Conservation (phyloP, 2,329 filamentous ascomycete genomes). For the Penicillium nordicum region DNA sequence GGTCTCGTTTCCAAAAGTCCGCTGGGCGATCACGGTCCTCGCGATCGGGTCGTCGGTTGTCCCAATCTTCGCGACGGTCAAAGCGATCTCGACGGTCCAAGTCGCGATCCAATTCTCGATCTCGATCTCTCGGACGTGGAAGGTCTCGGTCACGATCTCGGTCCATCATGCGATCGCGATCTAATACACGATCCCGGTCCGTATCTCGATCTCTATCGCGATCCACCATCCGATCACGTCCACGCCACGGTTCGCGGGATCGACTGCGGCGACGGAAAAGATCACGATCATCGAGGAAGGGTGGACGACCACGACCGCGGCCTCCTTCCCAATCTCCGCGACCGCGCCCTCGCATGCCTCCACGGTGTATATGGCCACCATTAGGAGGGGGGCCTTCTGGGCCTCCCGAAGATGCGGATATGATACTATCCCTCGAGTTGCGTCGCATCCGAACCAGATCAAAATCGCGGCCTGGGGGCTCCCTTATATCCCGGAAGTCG, state of each 20-base stretch:
- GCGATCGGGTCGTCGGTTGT: constrained; percentile 25
- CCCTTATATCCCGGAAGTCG: constrained; percentile 41
- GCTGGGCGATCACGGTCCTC: constrained; percentile 30
- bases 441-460: constrained; percentile 42
- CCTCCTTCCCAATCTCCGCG: constrained; percentile 45
- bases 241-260: constrained; percentile 44
- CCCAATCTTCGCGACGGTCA: constrained; percentile 32
- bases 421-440: constrained; percentile 44
- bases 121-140: constrained; percentile 30
- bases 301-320: constrained; percentile 41
- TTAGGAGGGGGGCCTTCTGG: constrained; percentile 37
- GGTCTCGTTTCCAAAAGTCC: constrained; percentile 42
- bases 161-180: constrained; percentile 31
- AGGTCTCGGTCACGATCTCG: constrained; percentile 29
- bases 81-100: constrained; percentile 35
- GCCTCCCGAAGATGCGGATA: constrained; percentile 35
- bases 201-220: constrained; percentile 37
- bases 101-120: constrained; percentile 33
- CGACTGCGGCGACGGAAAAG: constrained; percentile 44
- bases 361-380: constrained; percentile 35
- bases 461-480: constrained; percentile 35
- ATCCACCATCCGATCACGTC: constrained; percentile 36
- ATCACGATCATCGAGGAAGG: constrained; percentile 43
- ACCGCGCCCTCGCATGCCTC: constrained; percentile 41
- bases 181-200: constrained; percentile 20